phyloP scores from a whole-genome alignment of 2,329 filamentous ascomycete species.

The Fusarium sp. region DNA sequence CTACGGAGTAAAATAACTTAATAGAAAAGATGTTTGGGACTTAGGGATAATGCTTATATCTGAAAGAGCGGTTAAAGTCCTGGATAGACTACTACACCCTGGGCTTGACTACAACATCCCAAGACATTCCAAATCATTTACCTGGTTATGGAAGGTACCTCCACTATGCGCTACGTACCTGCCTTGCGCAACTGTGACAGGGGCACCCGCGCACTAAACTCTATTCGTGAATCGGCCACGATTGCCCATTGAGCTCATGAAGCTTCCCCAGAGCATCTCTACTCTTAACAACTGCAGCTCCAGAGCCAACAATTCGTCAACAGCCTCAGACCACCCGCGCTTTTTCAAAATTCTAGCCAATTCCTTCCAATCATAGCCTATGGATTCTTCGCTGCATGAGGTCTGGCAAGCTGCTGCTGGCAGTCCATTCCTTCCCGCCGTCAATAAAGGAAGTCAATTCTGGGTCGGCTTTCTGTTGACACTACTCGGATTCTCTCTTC shows the following conservation, averaged over 20 bases:
- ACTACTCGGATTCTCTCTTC: constrained; percentile 77
- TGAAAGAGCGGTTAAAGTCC: neutral
- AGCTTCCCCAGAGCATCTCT: constrained; percentile 48
- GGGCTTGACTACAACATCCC: too few species aligned
- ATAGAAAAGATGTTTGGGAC: neutral
- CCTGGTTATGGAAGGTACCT: too few species aligned
- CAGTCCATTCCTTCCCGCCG: constrained; percentile 83
- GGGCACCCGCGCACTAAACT: constrained; percentile 49
- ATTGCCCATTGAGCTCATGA: constrained; percentile 51
- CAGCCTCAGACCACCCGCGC: constrained; percentile 2
- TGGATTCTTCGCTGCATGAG: constrained; percentile 86
- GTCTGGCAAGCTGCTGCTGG: constrained; percentile 93
- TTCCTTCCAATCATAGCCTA: constrained; percentile 58
- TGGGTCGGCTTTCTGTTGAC: constrained; percentile 82
- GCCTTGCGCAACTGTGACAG: neutral
- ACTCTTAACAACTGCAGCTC: constrained; percentile 37
- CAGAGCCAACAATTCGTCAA: constrained; percentile 8
- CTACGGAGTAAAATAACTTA: neutral
- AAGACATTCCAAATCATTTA: too few species aligned
- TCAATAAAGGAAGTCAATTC: constrained; percentile 89
- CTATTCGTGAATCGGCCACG: constrained; percentile 53
- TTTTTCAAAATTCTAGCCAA: neutral
- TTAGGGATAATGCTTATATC: neutral
- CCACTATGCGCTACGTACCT: neutral
- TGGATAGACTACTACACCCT: too few species aligned